These are phyloP conservation scores for Cryptococcus sp. DNA, from an alignment of 1,284 basidiomycete species.

Conservation along the genomic window DNA sequence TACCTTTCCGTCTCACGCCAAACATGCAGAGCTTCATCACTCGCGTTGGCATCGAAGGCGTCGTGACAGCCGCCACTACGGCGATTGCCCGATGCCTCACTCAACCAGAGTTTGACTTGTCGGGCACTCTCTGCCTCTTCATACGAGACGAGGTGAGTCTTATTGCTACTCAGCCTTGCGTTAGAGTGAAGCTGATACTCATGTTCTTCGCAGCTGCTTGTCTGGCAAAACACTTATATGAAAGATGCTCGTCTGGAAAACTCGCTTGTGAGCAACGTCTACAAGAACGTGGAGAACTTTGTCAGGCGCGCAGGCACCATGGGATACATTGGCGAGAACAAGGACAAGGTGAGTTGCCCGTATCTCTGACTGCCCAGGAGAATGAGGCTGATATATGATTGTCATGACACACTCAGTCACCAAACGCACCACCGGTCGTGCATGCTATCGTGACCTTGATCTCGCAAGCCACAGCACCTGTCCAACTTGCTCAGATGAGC, in stretches of 20 bases:
- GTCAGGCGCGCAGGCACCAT: slow-evolving; percentile 57
- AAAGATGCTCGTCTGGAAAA: slow-evolving; percentile 57
- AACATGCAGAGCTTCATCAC: slow-evolving; percentile 95
- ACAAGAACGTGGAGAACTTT: slow-evolving; percentile 74
- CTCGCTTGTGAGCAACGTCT: slow-evolving; percentile 68
- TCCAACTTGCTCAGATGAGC: slow-evolving; percentile 62
- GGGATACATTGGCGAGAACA: slow-evolving; percentile 58
- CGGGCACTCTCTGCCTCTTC: slow-evolving; percentile 59
- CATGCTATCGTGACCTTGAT: slow-evolving; percentile 85
- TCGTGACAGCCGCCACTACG: slow-evolving; percentile 82
- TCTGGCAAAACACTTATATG: slow-evolving; percentile 52
- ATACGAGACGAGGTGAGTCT: slow-evolving; percentile 84
- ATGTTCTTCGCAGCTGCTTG: slow-evolving; percentile 30
- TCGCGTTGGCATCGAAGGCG: slow-evolving; percentile 84
- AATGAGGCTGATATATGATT: slow-evolving; percentile 1
- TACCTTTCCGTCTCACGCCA: slow-evolving; percentile 96
- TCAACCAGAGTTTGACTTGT: slow-evolving; percentile 77
- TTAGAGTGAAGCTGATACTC: slow-evolving; percentile 3
- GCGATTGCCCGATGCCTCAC: slow-evolving; percentile 88
- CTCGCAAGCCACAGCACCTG: slow-evolving; percentile 60
- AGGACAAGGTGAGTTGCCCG: slow-evolving; percentile 69
- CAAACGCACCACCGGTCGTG: slow-evolving; percentile 48
- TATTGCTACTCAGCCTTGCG: slow-evolving; percentile 58
- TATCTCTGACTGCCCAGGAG: background rate
- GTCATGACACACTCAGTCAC: slow-evolving; percentile 13